phyloP scores from a whole-genome alignment of 2,329 filamentous ascomycete genomes.

The Huntiella bhutanensis region DNA sequence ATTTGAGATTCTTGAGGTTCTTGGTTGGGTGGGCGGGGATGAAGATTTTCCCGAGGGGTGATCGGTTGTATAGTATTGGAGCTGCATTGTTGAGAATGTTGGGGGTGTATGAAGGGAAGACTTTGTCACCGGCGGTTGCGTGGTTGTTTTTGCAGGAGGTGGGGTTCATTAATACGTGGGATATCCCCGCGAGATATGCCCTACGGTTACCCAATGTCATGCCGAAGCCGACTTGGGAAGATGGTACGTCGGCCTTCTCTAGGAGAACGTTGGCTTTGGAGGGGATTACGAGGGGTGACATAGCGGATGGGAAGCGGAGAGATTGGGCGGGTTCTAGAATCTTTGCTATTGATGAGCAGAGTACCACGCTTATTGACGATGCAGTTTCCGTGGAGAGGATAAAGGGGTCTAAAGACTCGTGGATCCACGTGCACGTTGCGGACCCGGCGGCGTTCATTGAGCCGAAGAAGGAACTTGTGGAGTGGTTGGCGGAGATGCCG shows the following conservation, averaged over 20 bases:
- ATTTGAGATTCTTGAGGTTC: conserved; percentile 43
- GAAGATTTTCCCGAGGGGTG: conserved; percentile 30
- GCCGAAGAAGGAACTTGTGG: conserved; percentile 36
- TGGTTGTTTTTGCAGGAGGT: conserved; percentile 60
- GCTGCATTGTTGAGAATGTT: conserved; percentile 43
- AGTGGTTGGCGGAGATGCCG: conserved; percentile 40
- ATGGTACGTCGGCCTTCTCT: not conserved
- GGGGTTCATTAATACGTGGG: conserved; percentile 51
- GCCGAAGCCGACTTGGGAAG: conserved; percentile 10
- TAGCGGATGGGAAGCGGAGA: conserved; percentile 31
- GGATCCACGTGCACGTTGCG: conserved; percentile 63
- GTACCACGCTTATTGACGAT: conserved; percentile 58
- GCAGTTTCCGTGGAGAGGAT: conserved; percentile 52
- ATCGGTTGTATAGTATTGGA: conserved; percentile 40
- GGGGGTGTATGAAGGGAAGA: conserved; percentile 35
- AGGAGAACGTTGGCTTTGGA: no score
- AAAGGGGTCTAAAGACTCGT: conserved; percentile 30
- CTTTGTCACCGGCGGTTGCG: conserved; percentile 28
- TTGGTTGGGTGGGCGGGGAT: conserved; percentile 49
- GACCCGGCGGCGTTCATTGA: conserved; percentile 56
- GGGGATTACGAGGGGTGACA: conserved; percentile 20
- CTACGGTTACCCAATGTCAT: conserved; percentile 30
- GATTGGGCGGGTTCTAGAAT: conserved; percentile 41
- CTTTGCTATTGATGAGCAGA: conserved; percentile 53
- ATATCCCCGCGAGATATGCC: conserved; percentile 45